A percentile compares a stretch with the other conserved stretches of the same genome.
phyloP scores from a whole-genome alignment of 2,329 filamentous ascomycete genomes.

The Fusarium setosum region DNA sequence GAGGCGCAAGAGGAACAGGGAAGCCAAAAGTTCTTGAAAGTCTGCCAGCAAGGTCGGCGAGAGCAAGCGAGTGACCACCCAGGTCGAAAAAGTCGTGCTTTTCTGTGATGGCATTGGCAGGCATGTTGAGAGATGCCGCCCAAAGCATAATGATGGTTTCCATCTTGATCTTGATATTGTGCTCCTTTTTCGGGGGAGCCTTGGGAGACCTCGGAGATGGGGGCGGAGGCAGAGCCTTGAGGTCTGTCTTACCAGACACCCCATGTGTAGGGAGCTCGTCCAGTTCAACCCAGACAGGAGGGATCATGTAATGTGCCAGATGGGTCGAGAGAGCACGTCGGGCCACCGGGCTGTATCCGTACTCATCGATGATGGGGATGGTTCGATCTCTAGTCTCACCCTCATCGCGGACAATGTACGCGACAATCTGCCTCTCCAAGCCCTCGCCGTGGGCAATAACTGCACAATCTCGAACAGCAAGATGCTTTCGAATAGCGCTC shows the following conservation, averaged over 20 bases:
- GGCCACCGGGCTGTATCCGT: conserved; percentile 77
- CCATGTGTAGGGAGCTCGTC: conserved; percentile 78
- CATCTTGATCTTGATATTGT: conserved; percentile 72
- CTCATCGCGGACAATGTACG: conserved; percentile 78
- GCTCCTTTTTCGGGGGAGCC: conserved; percentile 56
- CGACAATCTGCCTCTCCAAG: conserved; percentile 79
- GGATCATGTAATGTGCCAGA: conserved; percentile 87
- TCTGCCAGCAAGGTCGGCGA: conserved; percentile 81
- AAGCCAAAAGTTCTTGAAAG: conserved; percentile 78
- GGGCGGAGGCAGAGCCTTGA: conserved; percentile 77
- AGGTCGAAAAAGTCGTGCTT: conserved; percentile 86
- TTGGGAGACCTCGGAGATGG: conserved; percentile 61
- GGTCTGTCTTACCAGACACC: conserved; percentile 83
- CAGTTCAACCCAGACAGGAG: conserved; percentile 80
- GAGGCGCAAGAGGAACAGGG: conserved; percentile 75
- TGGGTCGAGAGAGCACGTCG: conserved; percentile 72
- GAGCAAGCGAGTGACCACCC: conserved; percentile 80
- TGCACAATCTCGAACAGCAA: conserved; percentile 78
- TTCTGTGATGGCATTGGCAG: conserved; percentile 69
- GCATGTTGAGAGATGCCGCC: conserved; percentile 76
- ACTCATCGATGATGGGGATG: conserved; percentile 73
- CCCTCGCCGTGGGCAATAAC: conserved; percentile 82
- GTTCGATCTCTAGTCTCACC: conserved; percentile 69
- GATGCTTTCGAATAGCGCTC: conserved; percentile 74
- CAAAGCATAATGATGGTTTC: conserved; percentile 78